These are phyloP conservation scores for Tolypocladium endophyticum DNA, from an alignment of 2,329 filamentous ascomycete genomes.

Conservation along the genomic window DNA sequence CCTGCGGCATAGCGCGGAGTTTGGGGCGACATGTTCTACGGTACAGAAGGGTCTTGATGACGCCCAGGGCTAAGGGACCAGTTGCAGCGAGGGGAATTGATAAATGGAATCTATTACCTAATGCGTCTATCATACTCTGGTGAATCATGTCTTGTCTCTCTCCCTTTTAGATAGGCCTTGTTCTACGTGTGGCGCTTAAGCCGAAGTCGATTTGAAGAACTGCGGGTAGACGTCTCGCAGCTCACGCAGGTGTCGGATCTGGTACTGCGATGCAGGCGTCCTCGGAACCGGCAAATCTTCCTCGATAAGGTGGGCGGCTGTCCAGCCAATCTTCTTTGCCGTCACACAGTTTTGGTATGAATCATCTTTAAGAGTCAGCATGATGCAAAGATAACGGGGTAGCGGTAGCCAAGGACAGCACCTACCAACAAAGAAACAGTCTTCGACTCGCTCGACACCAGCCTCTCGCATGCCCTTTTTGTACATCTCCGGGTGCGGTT, in stretches of 20 bases:
- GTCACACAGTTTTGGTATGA: slow-evolving; percentile 72
- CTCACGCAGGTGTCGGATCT: slow-evolving; percentile 67
- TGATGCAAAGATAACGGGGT: background rate
- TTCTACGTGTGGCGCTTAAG: background rate
- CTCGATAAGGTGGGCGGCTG: slow-evolving; percentile 75
- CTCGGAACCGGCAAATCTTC: slow-evolving; percentile 54
- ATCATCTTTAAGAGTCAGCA: slow-evolving; percentile 52
- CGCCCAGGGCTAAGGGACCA: background rate
- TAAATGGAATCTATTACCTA: background rate
- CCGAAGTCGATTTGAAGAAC: slow-evolving; percentile 57
- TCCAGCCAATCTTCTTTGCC: slow-evolving; percentile 76
- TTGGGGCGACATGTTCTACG: slow-evolving; percentile 2
- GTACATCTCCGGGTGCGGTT: slow-evolving; percentile 76
- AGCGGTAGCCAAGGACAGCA: slow-evolving; percentile 6
- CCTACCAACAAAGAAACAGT: slow-evolving; percentile 91
- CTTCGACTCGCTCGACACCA: slow-evolving; percentile 51
- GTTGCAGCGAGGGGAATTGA: background rate
- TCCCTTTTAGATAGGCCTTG: background rate
- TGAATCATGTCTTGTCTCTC: background rate
- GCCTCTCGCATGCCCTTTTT: slow-evolving; percentile 83
- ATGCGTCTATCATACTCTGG: background rate
- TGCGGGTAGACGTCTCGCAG: slow-evolving; percentile 69
- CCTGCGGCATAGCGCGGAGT: slow-evolving; percentile 16
- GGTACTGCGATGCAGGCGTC: slow-evolving; percentile 57
- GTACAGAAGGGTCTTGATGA: background rate